Base-by-base conservation (phyloP, 805 yeast species). In the Yamadazyma nakazawae region DNA sequence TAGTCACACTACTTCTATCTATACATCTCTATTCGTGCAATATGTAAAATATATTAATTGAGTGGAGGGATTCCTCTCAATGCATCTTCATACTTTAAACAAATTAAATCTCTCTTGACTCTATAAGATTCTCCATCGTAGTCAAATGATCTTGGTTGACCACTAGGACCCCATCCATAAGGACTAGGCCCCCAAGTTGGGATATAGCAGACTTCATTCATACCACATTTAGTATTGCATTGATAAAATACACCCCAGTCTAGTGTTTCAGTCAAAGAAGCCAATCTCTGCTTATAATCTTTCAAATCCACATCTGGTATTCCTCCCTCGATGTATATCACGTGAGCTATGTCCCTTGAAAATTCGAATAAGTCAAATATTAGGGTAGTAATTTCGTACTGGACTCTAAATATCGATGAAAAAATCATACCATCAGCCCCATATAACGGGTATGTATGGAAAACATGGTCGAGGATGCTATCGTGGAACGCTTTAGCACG, bases 171-270 rank as follows among this genome's bases (percentile, higher is more conserved):
- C 74, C 78, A 71, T 1, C 78, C 76, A 19, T 78, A 37, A 3
- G 82, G 82, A 0, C 75, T 63, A 2, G 84, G 85, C 75, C 85
- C 66, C 85, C 85, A 80, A 0, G 82, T 74, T 1, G 85, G 85
- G 13, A 79, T 71, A 46, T 69, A 79, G 52, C 85, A 81, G 2
- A 78, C 55, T 51, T 78, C 81, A 52, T 77, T 73, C 61, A 63
- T 59, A 0, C 53, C 63, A 58, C 85, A 80, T 3, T 54, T 59
- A 2, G 55, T 43, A 0, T 67, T 53, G 57, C 84, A 80, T 37
- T 63, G 51, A 46, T 71, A 74, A 48, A 67, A 68, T 0, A 66
- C 54, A 5, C 76, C 47, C 81, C 81, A 80, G 8, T 35, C 31
- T 3, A 69, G 47, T 13, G 49, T 40, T 5, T 43, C 16, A 5